Conservation (phyloP, 495 filamentous ascomycete species). For the Thozetella sp. region DNA sequence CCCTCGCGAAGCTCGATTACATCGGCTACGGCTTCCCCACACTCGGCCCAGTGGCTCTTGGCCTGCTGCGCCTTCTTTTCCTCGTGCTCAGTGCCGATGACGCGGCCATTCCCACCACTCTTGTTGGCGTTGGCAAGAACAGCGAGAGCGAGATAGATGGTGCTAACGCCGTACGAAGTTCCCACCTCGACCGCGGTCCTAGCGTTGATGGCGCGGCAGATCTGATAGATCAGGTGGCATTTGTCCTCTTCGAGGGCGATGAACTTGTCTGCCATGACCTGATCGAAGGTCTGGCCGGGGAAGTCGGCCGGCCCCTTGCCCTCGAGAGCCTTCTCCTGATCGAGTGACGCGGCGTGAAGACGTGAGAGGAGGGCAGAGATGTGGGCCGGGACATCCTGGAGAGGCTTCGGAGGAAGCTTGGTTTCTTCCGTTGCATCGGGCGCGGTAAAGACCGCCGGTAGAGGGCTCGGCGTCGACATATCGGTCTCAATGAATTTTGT, state of each 20-base stretch:
- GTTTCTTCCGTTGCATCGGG: background rate
- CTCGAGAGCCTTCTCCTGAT: background rate
- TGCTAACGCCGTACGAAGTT: slow-evolving; percentile 61
- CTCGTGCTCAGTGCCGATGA: slow-evolving; percentile 60
- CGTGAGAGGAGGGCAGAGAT: background rate
- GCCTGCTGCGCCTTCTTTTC: slow-evolving; percentile 43
- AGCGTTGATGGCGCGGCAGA: slow-evolving; percentile 39
- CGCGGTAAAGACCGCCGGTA: background rate
- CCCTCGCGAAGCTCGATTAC: slow-evolving; percentile 55
- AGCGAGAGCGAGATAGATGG: slow-evolving; percentile 61
- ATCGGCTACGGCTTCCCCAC: slow-evolving; percentile 39
- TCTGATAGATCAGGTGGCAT: slow-evolving; percentile 48
- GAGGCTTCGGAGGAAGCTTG: background rate
- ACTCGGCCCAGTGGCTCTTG: slow-evolving; percentile 46
- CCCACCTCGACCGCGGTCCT: slow-evolving; percentile 57
- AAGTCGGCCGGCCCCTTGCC: background rate
- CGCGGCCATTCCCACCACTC: slow-evolving; percentile 11
- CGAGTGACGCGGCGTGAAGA: background rate
- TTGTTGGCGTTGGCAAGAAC: slow-evolving; percentile 37
- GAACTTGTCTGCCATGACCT: slow-evolving; percentile 33
- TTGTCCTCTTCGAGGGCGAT: slow-evolving; percentile 57
- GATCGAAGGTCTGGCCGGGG: slow-evolving; percentile 1
- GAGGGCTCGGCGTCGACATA: background rate
- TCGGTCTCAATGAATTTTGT: background rate
- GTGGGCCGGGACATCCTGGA: background rate